Evolutionary conservation across 768 basidiomycete species (phyloP).

Genomic region (Hortiboletus flavorubellus): DNA sequence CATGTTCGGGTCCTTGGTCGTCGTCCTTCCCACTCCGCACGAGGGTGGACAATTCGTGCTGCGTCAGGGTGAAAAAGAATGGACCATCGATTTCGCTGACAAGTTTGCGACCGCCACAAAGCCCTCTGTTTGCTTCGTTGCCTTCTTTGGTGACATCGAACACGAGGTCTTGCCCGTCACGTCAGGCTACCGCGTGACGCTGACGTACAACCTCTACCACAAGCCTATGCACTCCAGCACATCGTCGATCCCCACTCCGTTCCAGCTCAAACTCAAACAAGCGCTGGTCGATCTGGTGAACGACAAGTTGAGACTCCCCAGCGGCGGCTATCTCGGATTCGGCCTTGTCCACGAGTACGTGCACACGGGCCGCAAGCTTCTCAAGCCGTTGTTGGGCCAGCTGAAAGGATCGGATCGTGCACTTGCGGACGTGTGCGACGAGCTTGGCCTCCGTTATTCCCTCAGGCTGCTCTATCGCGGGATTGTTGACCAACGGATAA

Average conservation of each 20-base stretch:
- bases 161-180: slow-evolving; percentile 42
- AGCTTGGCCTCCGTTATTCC: slow-evolving; percentile 1
- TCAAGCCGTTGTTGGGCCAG: slow-evolving; percentile 1
- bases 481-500: accelerated
- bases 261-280: neutral
- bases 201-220: slow-evolving; percentile 40
- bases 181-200: slow-evolving; percentile 42
- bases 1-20: slow-evolving; percentile 53
- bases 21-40: slow-evolving; percentile 42
- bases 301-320: neutral
- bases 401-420: slow-evolving; percentile 12
- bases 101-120: neutral
- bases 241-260: neutral
- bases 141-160: slow-evolving; percentile 43
- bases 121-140: slow-evolving; percentile 34
- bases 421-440: slow-evolving; percentile 4
- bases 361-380: neutral
- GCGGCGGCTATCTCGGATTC: slow-evolving; percentile 13
- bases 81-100: slow-evolving; percentile 1
- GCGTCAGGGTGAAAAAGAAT: neutral
- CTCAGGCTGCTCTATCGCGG: slow-evolving; percentile 1
- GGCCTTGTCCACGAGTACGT: slow-evolving; percentile 16
- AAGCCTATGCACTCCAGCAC: neutral
- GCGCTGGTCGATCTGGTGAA: neutral
- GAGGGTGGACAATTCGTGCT: slow-evolving; percentile 13